Evolutionary conservation across 1,284 basidiomycete genomes (phyloP), one percentile per base, ranked within the genome.

Genomic region (Leucoagaricus sp.): DNA sequence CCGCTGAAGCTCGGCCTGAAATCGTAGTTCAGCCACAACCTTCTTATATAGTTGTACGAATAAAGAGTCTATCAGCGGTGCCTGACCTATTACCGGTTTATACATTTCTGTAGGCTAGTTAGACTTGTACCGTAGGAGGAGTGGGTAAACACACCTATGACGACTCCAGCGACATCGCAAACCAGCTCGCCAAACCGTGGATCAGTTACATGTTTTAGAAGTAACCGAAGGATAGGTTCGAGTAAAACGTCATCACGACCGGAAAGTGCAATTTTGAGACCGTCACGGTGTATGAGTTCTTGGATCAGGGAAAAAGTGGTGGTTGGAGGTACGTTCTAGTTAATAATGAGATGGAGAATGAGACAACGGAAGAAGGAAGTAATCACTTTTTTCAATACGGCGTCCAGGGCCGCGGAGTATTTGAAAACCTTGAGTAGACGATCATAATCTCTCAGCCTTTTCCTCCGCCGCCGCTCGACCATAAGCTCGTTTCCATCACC

Each of bases 241-340:
- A 99, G 78, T 3, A 96, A 83, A 26, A 98, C 89, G 68, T 99
- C 97, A 67, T 99, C 96, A 46, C 97, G 85, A 25, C 94, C 94
- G 0, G 89, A 81, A 4, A 99, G 79, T 1, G 97, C 96, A 62
- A 86, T 85, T 54, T 87, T 82, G 40, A 99, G 78, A 1, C 93
- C 96, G 69, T 99, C 94, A 7, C 93, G 87, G 65, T 96, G 91
- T 47, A 97, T 89, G 34, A 99, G 80, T 72, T 99, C 97, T 72
- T 94, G 89, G 49, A 99, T 88, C 28, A 99, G 75, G 0, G 96
- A 91, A 67, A 99, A 99, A 0, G 93, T 84, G 1, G 89, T 93
- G 6, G 87, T 83, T 4, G 95, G 93, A 13, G 86, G 86, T 10
- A 94, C 86, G 71, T 86, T 80, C 88, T 93, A 62, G 2, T 59